phyloP scores from a whole-genome alignment of 1,139 yeast species.

The Yamadazyma sp. region DNA sequence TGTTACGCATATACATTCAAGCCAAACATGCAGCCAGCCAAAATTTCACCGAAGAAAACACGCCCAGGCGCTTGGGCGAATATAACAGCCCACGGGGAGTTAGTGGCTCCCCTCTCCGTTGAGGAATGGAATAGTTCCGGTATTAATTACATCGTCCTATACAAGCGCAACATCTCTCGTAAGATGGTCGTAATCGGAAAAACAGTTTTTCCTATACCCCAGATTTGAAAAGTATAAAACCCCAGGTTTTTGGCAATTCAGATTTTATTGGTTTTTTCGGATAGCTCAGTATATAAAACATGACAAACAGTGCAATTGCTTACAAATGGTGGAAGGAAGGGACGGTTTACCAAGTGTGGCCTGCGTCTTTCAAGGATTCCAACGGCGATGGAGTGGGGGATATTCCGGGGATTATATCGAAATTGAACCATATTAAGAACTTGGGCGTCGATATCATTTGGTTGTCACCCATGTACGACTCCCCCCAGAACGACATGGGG shows the following conservation, averaged over 20 bases:
- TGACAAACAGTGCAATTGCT: slow-evolving; percentile 2
- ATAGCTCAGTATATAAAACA: too few relatives aligned
- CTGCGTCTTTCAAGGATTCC: slow-evolving; percentile 57
- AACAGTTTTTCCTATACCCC: slow-evolving; percentile 3
- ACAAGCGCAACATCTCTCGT: slow-evolving; percentile 7
- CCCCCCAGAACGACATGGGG: slow-evolving; percentile 64
- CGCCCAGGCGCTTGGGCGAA: too few relatives aligned
- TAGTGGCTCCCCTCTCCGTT: too few relatives aligned
- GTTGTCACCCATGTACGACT: slow-evolving; percentile 57
- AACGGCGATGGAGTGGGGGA: slow-evolving; percentile 61
- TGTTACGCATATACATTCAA: too few relatives aligned
- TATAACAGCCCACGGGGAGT: too few relatives aligned
- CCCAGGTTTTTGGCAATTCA: too few relatives aligned
- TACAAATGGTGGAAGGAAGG: slow-evolving; percentile 57
- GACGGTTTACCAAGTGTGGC: slow-evolving; percentile 56
- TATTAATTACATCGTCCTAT: not conserved
- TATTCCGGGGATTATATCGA: slow-evolving; percentile 50
- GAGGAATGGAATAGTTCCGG: too few relatives aligned
- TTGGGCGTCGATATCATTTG: slow-evolving; percentile 55
- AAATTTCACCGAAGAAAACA: too few relatives aligned
- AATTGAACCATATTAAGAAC: slow-evolving; percentile 49
- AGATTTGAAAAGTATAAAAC: slow-evolving; percentile 1
- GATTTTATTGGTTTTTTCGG: too few relatives aligned
- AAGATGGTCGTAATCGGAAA: slow-evolving; percentile 6
- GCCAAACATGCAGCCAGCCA: too few relatives aligned